These are phyloP conservation scores for Teunomyces pallodes DNA, from an alignment of 805 yeast species.

Conservation along the genomic window DNA sequence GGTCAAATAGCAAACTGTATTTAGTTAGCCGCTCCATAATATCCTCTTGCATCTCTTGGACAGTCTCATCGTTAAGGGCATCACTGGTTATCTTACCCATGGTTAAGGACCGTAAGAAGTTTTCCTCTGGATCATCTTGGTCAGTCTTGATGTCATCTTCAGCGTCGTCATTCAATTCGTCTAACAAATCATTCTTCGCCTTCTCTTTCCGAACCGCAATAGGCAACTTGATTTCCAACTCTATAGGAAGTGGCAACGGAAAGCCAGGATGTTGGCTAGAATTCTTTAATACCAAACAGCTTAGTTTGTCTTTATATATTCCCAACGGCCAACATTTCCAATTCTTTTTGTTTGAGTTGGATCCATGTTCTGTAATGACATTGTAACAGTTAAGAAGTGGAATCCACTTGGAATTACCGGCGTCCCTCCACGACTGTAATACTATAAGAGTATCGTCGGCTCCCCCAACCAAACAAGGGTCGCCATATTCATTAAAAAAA, in stretches of 20 bases:
- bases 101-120: constrained; percentile 55
- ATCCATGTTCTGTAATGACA: constrained; percentile 43
- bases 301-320: constrained; percentile 62
- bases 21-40: constrained; percentile 49
- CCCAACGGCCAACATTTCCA: constrained; percentile 90
- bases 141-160: constrained; percentile 23
- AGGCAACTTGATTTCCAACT: constrained; percentile 70
- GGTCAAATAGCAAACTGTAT: constrained; percentile 64
- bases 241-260: constrained; percentile 84
- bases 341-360: constrained; percentile 46
- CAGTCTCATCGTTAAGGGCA: constrained; percentile 33
- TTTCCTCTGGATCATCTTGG: constrained; percentile 58
- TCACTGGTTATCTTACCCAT: constrained; percentile 64
- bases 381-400: constrained; percentile 68
- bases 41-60: constrained; percentile 33
- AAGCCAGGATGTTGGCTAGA: constrained; percentile 62
- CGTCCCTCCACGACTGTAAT: constrained; percentile 74
- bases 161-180: constrained; percentile 23
- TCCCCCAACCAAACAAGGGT: constrained; percentile 82
- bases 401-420: constrained; percentile 79
- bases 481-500: constrained; percentile 87
- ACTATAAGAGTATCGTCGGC: constrained; percentile 68
- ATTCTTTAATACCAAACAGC: constrained; percentile 74
- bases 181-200: constrained; percentile 24
- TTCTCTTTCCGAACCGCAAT: constrained; percentile 28